These are phyloP conservation scores for Zychaea mexicana DNA, from an alignment of 371 early-diverging fungal species.

Conservation along the genomic window DNA sequence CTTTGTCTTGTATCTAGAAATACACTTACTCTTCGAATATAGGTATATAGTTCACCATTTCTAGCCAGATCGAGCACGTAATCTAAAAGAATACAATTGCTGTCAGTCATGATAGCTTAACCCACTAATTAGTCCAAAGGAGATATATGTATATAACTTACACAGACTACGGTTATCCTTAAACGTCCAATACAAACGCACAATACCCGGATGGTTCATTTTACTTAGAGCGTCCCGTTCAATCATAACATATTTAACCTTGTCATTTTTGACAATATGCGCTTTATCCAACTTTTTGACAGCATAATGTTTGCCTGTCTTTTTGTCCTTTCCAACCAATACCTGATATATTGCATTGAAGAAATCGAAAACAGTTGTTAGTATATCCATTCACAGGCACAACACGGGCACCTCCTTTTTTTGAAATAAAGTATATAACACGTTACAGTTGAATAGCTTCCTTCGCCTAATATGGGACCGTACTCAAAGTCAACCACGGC, in stretches of 20 bases:
- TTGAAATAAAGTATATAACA: too few species aligned
- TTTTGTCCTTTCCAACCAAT: slow-evolving; percentile 68
- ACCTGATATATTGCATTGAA: slow-evolving; percentile 47
- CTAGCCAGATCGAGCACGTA: slow-evolving; percentile 89
- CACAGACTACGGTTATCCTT: slow-evolving; percentile 90
- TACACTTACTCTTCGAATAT: slow-evolving; percentile 60
- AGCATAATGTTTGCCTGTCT: slow-evolving; percentile 76
- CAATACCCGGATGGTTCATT: slow-evolving; percentile 87
- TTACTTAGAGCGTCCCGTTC: slow-evolving; percentile 89
- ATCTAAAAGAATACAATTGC: slow-evolving; percentile 42
- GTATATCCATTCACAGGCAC: too few species aligned
- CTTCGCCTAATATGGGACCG: slow-evolving; percentile 88
- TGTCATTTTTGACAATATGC: slow-evolving; percentile 91
- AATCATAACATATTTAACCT: slow-evolving; percentile 92
- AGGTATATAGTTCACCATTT: slow-evolving; percentile 90
- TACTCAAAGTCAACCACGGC: slow-evolving; percentile 79
- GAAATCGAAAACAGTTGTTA: too few species aligned
- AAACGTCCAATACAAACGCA: slow-evolving; percentile 92
- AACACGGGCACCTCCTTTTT: too few species aligned
- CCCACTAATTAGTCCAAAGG: neutral
- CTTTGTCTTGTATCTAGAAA: neutral
- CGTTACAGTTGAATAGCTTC: slow-evolving; percentile 93
- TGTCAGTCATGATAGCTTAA: neutral
- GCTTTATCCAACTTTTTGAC: slow-evolving; percentile 94
- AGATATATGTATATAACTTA: slow-evolving; percentile 26